Evolutionary conservation across 495 filamentous ascomycete species (phyloP).

Genomic region (Neurospora sp.): DNA sequence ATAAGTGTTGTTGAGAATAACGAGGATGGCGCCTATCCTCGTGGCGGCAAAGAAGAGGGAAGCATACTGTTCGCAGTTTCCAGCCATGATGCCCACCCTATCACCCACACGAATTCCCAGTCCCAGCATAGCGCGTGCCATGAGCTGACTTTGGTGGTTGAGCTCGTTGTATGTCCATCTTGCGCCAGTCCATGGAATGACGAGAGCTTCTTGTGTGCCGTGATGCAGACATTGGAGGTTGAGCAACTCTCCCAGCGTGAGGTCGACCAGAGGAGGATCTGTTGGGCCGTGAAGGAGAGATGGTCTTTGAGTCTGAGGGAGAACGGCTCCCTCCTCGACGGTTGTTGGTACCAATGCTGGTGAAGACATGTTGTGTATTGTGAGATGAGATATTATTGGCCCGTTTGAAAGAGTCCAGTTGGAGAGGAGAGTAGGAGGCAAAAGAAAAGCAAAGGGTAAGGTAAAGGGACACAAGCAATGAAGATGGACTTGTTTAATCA

Average conservation of each 20-base stretch:
- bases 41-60: conserved; percentile 59
- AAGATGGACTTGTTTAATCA: background rate
- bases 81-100: conserved; percentile 59
- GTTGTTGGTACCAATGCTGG: conserved; percentile 8
- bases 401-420: background rate
- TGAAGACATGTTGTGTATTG: conserved; percentile 9
- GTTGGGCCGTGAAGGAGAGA: conserved; percentile 52
- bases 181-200: conserved; percentile 56
- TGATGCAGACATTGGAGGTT: conserved; percentile 53
- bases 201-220: conserved; percentile 48
- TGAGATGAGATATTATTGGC: background rate
- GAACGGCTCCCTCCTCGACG: conserved; percentile 12
- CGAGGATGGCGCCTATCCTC: conserved; percentile 54
- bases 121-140: conserved; percentile 49
- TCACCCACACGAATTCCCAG: conserved; percentile 54
- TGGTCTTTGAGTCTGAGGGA: conserved; percentile 23
- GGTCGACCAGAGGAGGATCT: conserved; percentile 47
- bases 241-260: conserved; percentile 53
- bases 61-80: conserved; percentile 62
- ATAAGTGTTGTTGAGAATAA: conserved; percentile 65
- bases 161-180: conserved; percentile 58
- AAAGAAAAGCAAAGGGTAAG: background rate
- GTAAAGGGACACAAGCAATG: background rate
- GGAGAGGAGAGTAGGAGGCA: background rate
- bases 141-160: conserved; percentile 46